A percentile compares a stretch with the other conserved stretches of the same genome.
Conservation (phyloP, 805 yeast genomes). For the Saccharomycopsis synnaedendra region DNA sequence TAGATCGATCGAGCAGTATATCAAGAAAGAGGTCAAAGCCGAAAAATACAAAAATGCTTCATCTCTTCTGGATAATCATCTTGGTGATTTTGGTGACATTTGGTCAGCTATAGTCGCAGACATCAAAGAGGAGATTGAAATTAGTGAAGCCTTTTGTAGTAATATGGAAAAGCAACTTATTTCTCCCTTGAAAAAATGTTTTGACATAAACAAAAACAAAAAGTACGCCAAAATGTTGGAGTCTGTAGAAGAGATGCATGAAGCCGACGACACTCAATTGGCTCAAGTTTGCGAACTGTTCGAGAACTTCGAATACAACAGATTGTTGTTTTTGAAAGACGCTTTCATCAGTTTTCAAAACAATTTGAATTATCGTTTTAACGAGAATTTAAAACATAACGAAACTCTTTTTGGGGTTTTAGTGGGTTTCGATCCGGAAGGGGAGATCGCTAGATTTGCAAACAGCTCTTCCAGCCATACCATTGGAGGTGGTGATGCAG, state of each 20-base stretch:
- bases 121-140: constrained; percentile 13
- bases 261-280: constrained; percentile 7
- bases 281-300: constrained; percentile 11
- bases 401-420: constrained; percentile 14
- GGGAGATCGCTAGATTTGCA: constrained; percentile 15
- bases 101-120: constrained; percentile 15
- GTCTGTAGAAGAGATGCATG: constrained; percentile 6
- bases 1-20: constrained; percentile 12
- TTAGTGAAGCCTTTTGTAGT: constrained; percentile 13
- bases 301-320: constrained; percentile 16
- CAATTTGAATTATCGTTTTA: constrained; percentile 12
- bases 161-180: constrained; percentile 16
- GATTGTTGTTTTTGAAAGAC: constrained; percentile 16
- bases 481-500: not conserved
- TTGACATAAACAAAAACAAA: constrained; percentile 15
- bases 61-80: constrained; percentile 7
- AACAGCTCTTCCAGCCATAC: not conserved
- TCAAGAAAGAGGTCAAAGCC: constrained; percentile 14
- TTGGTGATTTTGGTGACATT: constrained; percentile 11
- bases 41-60: constrained; percentile 7
- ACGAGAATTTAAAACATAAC: constrained; percentile 16
- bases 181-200: constrained; percentile 16
- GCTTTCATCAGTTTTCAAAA: constrained; percentile 14
- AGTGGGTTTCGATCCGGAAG: constrained; percentile 15
- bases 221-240: constrained; percentile 14